Percentiles rank a stretch among this genome's conserved stretches.
phyloP scores from a whole-genome alignment of 345 rosid species.

The Lenwebbia sp. region DNA sequence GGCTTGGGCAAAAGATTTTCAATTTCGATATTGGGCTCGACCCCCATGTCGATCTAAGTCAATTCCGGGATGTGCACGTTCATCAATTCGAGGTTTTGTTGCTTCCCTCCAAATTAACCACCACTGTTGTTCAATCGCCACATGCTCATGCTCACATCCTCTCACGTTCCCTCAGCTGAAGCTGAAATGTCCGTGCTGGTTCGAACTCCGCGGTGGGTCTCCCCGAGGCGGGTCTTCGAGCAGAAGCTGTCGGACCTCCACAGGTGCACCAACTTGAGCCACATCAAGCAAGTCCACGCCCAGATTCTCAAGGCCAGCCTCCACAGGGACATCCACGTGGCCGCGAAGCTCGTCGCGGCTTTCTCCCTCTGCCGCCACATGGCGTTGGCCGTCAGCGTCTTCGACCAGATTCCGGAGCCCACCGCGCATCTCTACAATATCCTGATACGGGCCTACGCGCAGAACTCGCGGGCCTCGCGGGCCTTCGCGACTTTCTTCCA shows the following conservation, averaged over 20 bases:
- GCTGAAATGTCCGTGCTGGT: neutral
- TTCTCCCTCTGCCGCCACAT: conserved; percentile 51
- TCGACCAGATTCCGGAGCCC: conserved; percentile 44
- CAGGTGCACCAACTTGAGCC: conserved; percentile 46
- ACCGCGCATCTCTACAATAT: conserved; percentile 53
- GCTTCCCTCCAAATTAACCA: neutral
- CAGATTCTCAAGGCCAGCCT: conserved; percentile 57
- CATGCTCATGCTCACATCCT: no score
- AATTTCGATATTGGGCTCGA: neutral
- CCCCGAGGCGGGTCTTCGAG: conserved; percentile 35
- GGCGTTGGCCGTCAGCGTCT: conserved; percentile 45
- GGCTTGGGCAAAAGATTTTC: neutral
- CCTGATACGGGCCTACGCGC: conserved; percentile 56
- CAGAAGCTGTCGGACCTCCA: conserved; percentile 63
- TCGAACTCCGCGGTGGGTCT: neutral
- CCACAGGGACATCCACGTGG: conserved; percentile 41
- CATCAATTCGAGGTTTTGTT: neutral
- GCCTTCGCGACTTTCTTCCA: conserved; percentile 54
- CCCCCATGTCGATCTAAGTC: neutral
- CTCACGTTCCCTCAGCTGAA: no score
- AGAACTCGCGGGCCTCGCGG: conserved; percentile 30
- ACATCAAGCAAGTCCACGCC: conserved; percentile 58
- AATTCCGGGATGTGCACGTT: neutral
- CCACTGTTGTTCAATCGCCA: no score
- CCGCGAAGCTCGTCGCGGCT: conserved; percentile 68